Conservation (phyloP, 1,139 yeast species). For the Nakaseomyces glabratus region DNA sequence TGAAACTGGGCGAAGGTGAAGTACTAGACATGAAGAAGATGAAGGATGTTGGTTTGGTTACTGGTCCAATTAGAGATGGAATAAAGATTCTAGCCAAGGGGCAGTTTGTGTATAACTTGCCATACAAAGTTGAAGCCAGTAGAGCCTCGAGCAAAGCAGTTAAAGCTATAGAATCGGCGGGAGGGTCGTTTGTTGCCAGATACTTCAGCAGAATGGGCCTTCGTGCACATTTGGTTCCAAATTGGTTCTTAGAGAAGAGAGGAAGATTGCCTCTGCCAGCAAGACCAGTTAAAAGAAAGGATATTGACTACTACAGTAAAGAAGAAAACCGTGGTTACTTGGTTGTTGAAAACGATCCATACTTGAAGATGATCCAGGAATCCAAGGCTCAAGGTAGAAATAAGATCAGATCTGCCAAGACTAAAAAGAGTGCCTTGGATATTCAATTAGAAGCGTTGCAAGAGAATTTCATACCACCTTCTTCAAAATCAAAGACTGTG, state of each 20-base stretch:
- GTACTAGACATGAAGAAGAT: constrained; percentile 55
- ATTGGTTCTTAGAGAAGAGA: constrained; percentile 52
- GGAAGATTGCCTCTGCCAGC: constrained; percentile 82
- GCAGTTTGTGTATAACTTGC: constrained; percentile 44
- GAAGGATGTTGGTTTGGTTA: constrained; percentile 59
- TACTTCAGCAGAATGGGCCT: constrained; percentile 61
- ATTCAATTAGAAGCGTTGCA: constrained; percentile 21
- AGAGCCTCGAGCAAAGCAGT: constrained; percentile 73
- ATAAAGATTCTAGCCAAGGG: constrained; percentile 75
- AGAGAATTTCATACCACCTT: constrained; percentile 6
- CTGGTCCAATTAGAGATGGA: constrained; percentile 69
- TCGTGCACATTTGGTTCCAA: constrained; percentile 70
- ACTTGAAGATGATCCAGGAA: constrained; percentile 25
- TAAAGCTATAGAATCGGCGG: constrained; percentile 56
- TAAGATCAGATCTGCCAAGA: constrained; percentile 13
- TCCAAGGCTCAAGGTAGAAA: constrained; percentile 22
- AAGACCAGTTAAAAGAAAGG: constrained; percentile 76
- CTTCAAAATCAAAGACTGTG: constrained; percentile 2
- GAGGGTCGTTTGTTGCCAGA: constrained; percentile 65
- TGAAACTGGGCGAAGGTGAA: constrained; percentile 55
- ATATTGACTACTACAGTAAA: constrained; percentile 68
- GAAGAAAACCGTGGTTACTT: constrained; percentile 71
- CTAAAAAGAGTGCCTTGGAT: constrained; percentile 23
- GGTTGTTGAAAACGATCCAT: constrained; percentile 32
- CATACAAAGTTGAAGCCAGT: constrained; percentile 70